These are phyloP conservation scores for Curvularia spicifera DNA, from an alignment of 2,329 filamentous ascomycete species.

Conservation along the genomic window DNA sequence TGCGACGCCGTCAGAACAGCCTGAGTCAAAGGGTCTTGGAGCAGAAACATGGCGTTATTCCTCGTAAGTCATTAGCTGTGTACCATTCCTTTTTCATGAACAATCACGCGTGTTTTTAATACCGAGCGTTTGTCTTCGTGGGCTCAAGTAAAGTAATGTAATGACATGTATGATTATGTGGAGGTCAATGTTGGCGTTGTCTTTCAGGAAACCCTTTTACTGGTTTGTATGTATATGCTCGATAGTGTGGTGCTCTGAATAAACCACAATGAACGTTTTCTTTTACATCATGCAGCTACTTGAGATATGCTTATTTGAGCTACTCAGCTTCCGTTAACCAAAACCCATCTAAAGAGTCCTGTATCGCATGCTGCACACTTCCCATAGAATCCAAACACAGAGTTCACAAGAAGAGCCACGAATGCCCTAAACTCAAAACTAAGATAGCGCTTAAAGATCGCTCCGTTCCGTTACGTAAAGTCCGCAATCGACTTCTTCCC, in stretches of 20 bases:
- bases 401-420: neutral
- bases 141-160: neutral
- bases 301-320: neutral
- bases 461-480: neutral
- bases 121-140: neutral
- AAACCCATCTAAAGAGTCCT: neutral
- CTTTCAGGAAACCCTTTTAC: neutral
- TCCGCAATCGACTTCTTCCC: neutral
- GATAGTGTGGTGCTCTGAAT: neutral
- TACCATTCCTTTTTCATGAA: neutral
- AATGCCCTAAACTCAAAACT: neutral
- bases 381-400: neutral
- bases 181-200: neutral
- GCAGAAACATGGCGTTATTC: conserved; percentile 46
- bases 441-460: neutral
- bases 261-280: neutral
- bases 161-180: conserved; percentile 3
- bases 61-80: conserved; percentile 1
- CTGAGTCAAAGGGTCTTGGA: conserved; percentile 24
- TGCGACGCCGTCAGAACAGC: conserved; percentile 13
- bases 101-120: neutral
- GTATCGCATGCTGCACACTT: neutral
- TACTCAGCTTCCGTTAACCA: neutral
- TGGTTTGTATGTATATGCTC: neutral
- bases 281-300: neutral